Base-by-base conservation (phyloP, 1,139 yeast species). In the Lodderomyces theae region DNA sequence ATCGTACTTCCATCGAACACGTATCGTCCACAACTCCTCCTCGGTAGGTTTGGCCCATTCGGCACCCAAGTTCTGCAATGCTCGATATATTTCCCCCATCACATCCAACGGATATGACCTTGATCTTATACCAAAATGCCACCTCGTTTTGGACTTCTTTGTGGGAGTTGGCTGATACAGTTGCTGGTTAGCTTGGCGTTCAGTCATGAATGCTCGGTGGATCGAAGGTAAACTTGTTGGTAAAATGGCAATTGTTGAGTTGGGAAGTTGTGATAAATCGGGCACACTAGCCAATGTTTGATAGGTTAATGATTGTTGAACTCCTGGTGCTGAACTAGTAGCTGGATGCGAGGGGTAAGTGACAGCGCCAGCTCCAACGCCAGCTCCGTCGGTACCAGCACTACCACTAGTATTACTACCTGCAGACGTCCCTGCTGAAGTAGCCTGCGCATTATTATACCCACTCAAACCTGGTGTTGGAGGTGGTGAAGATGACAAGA, bases 71-170 rank as follows among this genome's bases (percentile, higher is more conserved):
- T 87, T 88, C 64, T 86, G 86, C 55, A 92, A 72, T 0, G 98
- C 98, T 35, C 97, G 75, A 63, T 94, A 92, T 32, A 92, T 90
- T 59, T 94, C 99, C 22, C 97, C 97, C 98, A 92, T 92, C 7
- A 92, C 98, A 61, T 92, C 99, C 51, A 92, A 72, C 28, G 99
- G 98, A 58, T 92, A 92, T 1, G 97, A 88, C 54, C 97, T 77
- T 8, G 97, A 88, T 56, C 99, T 75, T 46, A 92, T 92, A 46
- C 99, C 99, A 59, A 94, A 94, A 69, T 92, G 98, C 99, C 99
- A 92, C 64, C 96, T 81, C 8, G 96, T 88, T 62, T 88, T 92
- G 51, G 92, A 86, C 59, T 87, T 88, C 59, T 89, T 89, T 32
- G 85, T 75, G 9, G 86, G 75, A 21, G 26, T 40, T 17, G 85